Percentiles rank a stretch among this genome's conserved stretches.
Conservation (phyloP, 352 stramenopile species). For the Phytophthora constricta region DNA sequence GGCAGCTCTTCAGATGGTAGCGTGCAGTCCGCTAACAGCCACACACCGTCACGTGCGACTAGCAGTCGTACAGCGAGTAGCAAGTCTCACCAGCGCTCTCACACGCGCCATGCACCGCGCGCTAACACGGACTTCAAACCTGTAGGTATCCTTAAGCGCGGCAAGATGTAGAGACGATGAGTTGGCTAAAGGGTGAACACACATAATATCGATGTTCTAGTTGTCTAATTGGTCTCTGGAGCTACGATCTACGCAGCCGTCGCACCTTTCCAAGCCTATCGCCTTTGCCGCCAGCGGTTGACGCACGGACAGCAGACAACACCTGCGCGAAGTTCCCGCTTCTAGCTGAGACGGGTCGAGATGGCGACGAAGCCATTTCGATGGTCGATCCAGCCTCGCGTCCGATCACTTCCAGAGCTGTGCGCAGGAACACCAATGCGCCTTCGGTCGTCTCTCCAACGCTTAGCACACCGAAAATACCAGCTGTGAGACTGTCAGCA, state of each 20-base stretch:
- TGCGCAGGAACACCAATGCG: slow-evolving; percentile 65
- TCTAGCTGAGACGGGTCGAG: slow-evolving; percentile 21
- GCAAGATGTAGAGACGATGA: slow-evolving; percentile 33
- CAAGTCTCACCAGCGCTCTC: slow-evolving; percentile 29
- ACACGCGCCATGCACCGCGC: slow-evolving; percentile 34
- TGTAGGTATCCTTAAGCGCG: slow-evolving; percentile 65
- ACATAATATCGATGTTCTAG: slow-evolving; percentile 42
- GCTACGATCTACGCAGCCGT: slow-evolving; percentile 10
- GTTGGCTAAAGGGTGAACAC: slow-evolving; percentile 17
- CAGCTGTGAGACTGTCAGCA: slow-evolving; percentile 79
- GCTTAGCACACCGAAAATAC: slow-evolving; percentile 76
- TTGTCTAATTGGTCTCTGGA: not conserved
- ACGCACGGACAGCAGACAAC: slow-evolving; percentile 54
- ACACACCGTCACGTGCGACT: slow-evolving; percentile 16
- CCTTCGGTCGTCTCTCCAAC: slow-evolving; percentile 58
- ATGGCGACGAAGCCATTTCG: slow-evolving; percentile 18
- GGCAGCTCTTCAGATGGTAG: slow-evolving; percentile 32
- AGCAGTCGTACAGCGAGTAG: slow-evolving; percentile 20
- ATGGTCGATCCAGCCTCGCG: slow-evolving; percentile 62
- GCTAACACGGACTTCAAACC: slow-evolving; percentile 46
- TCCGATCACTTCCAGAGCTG: slow-evolving; percentile 77
- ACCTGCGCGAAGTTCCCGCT: slow-evolving; percentile 70
- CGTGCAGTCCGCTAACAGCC: slow-evolving; percentile 12
- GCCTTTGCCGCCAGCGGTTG: slow-evolving; percentile 45
- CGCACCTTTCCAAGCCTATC: slow-evolving; percentile 54